Percentiles rank a stretch among this genome's conserved stretches.
These are phyloP conservation scores for Isatis lusitanica DNA, from an alignment of 441 rosid genomes.

Conservation along the genomic window DNA sequence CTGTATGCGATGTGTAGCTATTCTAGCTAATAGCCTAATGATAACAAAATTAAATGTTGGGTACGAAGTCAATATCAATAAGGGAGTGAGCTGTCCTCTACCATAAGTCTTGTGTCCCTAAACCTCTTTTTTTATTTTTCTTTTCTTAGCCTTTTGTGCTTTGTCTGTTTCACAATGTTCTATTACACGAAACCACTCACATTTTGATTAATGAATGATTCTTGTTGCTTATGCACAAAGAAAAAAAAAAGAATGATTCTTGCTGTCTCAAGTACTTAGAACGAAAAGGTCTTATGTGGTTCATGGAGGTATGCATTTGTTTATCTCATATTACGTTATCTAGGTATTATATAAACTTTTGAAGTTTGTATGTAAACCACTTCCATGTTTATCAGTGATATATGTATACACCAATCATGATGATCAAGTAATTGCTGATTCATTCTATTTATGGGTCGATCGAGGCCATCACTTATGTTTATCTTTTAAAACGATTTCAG, in stretches of 20 bases:
- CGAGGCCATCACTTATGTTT: background rate
- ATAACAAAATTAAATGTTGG: slow-evolving; percentile 28
- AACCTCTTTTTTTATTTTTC: slow-evolving; percentile 13
- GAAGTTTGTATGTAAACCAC: background rate
- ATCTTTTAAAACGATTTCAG: background rate
- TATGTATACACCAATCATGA: background rate
- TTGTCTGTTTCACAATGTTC: slow-evolving; percentile 26
- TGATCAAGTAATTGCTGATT: background rate
- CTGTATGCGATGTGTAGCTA: slow-evolving; percentile 13
- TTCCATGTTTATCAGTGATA: background rate
- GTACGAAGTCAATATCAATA: slow-evolving; percentile 33
- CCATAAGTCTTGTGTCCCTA: slow-evolving; percentile 26
- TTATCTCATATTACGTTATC: background rate
- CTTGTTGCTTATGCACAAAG: too few species aligned
- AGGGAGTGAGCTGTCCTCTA: slow-evolving; percentile 37
- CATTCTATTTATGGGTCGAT: background rate
- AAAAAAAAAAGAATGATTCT: slow-evolving; percentile 5
- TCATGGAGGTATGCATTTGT: background rate
- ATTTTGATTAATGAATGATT: background rate
- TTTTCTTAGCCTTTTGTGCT: slow-evolving; percentile 23
- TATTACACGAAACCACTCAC: slow-evolving; percentile 21
- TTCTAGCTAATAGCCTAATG: slow-evolving; percentile 4
- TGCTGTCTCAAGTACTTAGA: background rate
- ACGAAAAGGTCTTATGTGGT: slow-evolving; percentile 21
- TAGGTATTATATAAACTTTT: background rate